Evolutionary conservation across 805 yeast species (phyloP), one percentile per base, ranked within the genome.

Genomic region (Metschnikowia continentalis): DNA sequence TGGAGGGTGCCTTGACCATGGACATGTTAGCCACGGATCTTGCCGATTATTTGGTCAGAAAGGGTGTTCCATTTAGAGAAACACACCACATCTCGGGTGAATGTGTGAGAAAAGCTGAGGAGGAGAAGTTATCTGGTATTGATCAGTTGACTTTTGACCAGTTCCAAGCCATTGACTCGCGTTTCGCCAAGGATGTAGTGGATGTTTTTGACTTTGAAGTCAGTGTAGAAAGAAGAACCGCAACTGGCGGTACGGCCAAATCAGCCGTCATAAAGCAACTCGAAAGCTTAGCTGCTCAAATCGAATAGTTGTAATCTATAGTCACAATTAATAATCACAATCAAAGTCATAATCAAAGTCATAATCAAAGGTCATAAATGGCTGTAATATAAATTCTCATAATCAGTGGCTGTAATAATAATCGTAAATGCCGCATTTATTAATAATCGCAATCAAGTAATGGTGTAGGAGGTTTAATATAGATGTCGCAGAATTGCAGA

Each of bases 1-100:
- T 94, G 99, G 80, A 77, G 61, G 83, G 79, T 41, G 92, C 98
- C 0, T 80, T 94, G 62, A 91, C 98, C 30, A 92, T 92, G 96
- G 99, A 94, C 71, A 94, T 94, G 99, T 80, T 94, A 61, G 99
- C 99, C 19, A 94, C 99, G 32, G 99, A 94, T 68, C 79, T 94
- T 61, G 99, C 99, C 38, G 99, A 94, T 69, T 94, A 94, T 69
- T 78, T 94, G 58, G 99, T 94, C 47, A 86, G 97, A 75, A 91
- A 86, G 70, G 99, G 99, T 54, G 99, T 94, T 58, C 99, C 99
- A 51, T 94, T 94, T 76, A 89, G 99, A 77, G 98, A 94, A 73
- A 94, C 99, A 1, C 99, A 94, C 74, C 98, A 94, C 70, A 94
- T 94, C 54, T 90, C 97, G 6, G 99, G 99, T 51, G 96, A 90